These are phyloP conservation scores for Coniferiporia sulphurascens DNA, from an alignment of 1,284 basidiomycete species.

Conservation along the genomic window DNA sequence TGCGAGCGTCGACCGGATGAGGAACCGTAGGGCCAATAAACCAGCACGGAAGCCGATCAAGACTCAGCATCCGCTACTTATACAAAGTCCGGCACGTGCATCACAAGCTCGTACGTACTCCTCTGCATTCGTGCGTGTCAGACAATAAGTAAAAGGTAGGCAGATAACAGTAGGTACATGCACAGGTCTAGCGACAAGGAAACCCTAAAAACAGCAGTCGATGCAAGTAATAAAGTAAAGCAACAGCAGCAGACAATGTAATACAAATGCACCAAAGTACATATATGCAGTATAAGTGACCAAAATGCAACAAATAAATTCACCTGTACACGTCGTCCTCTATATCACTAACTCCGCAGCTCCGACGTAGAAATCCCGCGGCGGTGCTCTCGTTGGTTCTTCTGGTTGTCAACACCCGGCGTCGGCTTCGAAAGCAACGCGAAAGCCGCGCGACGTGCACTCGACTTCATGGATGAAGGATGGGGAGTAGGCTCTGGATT, in stretches of 20 bases:
- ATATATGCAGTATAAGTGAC: slow-evolving; percentile 8
- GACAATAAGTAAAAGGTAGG: too few relatives aligned
- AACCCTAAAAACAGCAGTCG: neutral
- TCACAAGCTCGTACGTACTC: neutral
- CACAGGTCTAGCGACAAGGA: neutral
- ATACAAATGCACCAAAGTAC: slow-evolving; percentile 11
- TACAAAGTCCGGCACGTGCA: neutral
- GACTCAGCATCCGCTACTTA: neutral
- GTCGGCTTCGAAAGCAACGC: slow-evolving; percentile 56
- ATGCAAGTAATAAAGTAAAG: slow-evolving; percentile 5
- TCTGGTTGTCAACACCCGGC: slow-evolving; percentile 40
- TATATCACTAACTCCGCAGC: slow-evolving; percentile 34
- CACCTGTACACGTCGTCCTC: neutral
- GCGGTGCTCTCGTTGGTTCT: slow-evolving; percentile 41
- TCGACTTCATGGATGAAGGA: slow-evolving; percentile 40
- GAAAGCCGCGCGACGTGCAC: slow-evolving; percentile 59
- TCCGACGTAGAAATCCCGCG: slow-evolving; percentile 60
- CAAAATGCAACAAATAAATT: slow-evolving; percentile 17
- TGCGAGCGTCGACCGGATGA: slow-evolving; percentile 1
- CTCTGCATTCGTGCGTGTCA: too few relatives aligned
- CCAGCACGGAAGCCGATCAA: neutral
- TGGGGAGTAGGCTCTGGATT: slow-evolving; percentile 33
- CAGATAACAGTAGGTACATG: neutral
- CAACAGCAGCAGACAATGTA: slow-evolving; percentile 7
- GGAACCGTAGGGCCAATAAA: neutral